These are phyloP conservation scores for Exserohilum turcica DNA, from an alignment of 2,329 filamentous ascomycete species.

Conservation along the genomic window DNA sequence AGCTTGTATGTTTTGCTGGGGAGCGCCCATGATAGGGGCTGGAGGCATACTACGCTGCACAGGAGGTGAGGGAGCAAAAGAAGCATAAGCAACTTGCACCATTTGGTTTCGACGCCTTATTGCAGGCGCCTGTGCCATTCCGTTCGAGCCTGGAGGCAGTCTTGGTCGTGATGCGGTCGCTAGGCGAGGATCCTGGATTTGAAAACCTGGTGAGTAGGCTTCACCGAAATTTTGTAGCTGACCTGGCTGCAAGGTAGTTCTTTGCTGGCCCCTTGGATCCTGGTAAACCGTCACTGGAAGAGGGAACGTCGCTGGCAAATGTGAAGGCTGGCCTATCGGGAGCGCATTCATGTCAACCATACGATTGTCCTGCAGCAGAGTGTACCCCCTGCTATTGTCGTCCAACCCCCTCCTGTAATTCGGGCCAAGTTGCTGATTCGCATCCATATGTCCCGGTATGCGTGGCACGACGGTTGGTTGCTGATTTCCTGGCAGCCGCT, in stretches of 20 bases:
- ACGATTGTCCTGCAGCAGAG: too few relatives aligned
- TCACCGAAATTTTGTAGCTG: neutral
- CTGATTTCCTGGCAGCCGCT: too few relatives aligned
- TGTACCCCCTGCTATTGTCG: too few relatives aligned
- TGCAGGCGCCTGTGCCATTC: neutral
- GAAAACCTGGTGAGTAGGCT: neutral
- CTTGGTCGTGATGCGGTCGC: neutral
- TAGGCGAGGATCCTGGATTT: neutral
- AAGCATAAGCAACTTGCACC: too few relatives aligned
- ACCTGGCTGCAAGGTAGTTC: neutral
- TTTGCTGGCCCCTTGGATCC: neutral
- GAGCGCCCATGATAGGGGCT: too few relatives aligned
- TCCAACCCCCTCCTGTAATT: too few relatives aligned
- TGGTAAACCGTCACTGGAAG: neutral
- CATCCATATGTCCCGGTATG: too few relatives aligned
- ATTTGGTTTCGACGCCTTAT: neutral
- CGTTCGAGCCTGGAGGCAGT: neutral
- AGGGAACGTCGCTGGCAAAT: neutral
- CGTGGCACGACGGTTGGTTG: too few relatives aligned
- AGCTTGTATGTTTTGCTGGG: neutral
- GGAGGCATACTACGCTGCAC: neutral
- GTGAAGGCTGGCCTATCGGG: neutral
- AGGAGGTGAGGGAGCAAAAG: neutral
- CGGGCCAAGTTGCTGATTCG: too few relatives aligned
- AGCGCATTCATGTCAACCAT: too few relatives aligned